These are phyloP conservation scores for Macrolepiota albuminosa DNA, from an alignment of 768 basidiomycete species.

Conservation along the genomic window DNA sequence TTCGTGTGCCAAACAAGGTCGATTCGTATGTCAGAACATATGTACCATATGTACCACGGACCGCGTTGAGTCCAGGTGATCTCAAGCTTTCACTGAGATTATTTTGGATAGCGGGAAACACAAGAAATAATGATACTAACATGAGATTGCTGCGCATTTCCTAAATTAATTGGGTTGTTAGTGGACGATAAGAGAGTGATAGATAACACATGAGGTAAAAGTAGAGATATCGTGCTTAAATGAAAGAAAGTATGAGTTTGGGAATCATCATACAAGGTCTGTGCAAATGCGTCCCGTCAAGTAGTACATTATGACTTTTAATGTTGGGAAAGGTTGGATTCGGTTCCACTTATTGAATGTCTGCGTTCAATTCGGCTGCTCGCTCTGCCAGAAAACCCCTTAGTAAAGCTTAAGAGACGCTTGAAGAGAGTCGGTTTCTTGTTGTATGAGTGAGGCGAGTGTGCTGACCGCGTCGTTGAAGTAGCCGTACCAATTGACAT, in stretches of 20 bases:
- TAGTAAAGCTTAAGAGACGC: constrained; percentile 50
- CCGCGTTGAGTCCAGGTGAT: constrained; percentile 2
- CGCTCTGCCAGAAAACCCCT: constrained; percentile 36
- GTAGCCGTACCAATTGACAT: constrained; percentile 54
- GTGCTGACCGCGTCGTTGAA: constrained; percentile 55
- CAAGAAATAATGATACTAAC: not conserved
- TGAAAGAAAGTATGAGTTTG: not conserved
- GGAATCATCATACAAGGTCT: not conserved
- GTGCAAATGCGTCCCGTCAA: not conserved
- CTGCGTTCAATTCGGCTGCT: constrained; percentile 40
- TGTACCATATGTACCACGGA: not conserved
- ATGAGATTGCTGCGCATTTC: not conserved
- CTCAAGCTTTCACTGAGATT: not conserved
- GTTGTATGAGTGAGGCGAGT: constrained; percentile 40
- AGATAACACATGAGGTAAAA: not conserved
- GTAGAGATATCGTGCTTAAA: not conserved
- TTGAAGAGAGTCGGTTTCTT: constrained; percentile 57
- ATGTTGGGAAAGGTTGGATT: constrained; percentile 11
- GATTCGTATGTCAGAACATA: not conserved
- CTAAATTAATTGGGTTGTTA: not conserved
- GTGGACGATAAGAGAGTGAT: not conserved
- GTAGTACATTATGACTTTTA: not conserved
- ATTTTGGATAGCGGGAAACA: not conserved
- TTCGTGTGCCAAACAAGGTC: not conserved
- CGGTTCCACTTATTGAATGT: constrained; percentile 41